Evolutionary conservation across 495 filamentous ascomycete genomes (phyloP), one percentile per base, ranked within the genome.

Genomic region (Hypoxylon perforatum): DNA sequence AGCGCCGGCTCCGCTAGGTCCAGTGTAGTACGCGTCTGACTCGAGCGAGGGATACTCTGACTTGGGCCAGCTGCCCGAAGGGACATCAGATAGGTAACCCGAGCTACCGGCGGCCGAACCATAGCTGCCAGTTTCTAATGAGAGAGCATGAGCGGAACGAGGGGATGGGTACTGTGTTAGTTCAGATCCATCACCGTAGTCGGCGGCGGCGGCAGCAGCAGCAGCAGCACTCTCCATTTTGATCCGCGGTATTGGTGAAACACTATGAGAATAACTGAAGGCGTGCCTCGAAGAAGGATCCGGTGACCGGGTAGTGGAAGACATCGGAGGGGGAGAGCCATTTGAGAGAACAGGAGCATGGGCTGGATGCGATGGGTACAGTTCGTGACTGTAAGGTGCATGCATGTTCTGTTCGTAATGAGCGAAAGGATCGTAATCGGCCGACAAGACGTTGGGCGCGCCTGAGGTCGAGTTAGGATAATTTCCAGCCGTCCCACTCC

Each of bases 391-490:
- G 48, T 83, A 85, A 6, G 74, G 54, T 9, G 71, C 63, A 54
- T 78, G 68, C 62, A 78, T 73, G 53, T 64, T 54, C 23, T 70
- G 64, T 36, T 79, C 76, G 65, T 82, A 84, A 51, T 75, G 76
- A 44, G 77, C 77, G 63, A 85, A 87, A 19, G 81, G 68, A 57
- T 83, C 82, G 70, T 86, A 87, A 25, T 84, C 84, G 44, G 77
- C 73, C 21, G 81, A 77, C 48, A 85, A 75, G 48, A 86, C 80
- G 58, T 78, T 81, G 54, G 82, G 80, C 69, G 73, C 69, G 42
- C 75, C 67, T 25, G 77, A 75, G 0, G 79, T 75, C 42, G 80
- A 78, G 51, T 70, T 71, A 22, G 77, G 71, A 38, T 80, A 75
- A 41, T 80, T 73, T 18, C 78, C 70, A 9, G 69, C 25, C 25